Evolutionary conservation across 176 grass and related monocot species (phyloP).

Genomic region (Oryza coarctata): DNA sequence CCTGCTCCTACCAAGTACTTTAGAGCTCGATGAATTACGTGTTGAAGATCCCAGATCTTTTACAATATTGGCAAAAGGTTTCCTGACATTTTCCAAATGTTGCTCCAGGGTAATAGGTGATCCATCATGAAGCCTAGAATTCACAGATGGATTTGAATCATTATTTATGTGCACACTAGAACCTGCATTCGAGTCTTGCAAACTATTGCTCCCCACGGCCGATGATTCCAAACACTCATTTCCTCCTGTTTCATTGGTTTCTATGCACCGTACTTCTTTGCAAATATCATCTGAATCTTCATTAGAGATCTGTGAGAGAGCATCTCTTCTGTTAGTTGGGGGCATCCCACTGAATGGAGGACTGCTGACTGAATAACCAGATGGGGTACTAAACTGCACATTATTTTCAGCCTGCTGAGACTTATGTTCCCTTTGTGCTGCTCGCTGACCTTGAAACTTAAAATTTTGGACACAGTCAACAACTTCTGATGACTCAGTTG

Average conservation of each 20-base stretch:
- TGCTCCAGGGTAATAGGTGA: conserved; percentile 73
- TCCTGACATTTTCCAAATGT: conserved; percentile 85
- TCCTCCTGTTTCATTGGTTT: conserved; percentile 50
- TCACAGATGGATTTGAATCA: conserved; percentile 38
- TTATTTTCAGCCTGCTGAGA: conserved; percentile 38
- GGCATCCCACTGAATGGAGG: conserved; percentile 53
- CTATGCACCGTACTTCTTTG: conserved; percentile 89
- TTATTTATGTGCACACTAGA: conserved; percentile 21
- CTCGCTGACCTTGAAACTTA: conserved; percentile 28
- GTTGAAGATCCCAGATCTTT: conserved; percentile 52
- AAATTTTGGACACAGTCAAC: conserved; percentile 38
- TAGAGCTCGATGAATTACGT: conserved; percentile 38
- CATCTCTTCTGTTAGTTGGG: conserved; percentile 39
- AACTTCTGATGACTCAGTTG: conserved; percentile 54
- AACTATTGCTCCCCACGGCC: conserved; percentile 46
- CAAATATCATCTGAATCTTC: conserved; percentile 80
- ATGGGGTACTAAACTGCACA: conserved; percentile 12
- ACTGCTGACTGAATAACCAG: conserved; percentile 48
- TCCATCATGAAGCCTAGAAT: conserved; percentile 15
- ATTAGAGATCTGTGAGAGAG: conserved; percentile 36
- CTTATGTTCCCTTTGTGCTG: conserved; percentile 30
- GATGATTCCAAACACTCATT: conserved; percentile 38
- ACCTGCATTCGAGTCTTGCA: conserved; percentile 32
- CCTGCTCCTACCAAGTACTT: conserved; percentile 70
- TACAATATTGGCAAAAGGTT: conserved; percentile 53